phyloP scores from a whole-genome alignment of 805 yeast species.

The Candida cerambycidarum region DNA sequence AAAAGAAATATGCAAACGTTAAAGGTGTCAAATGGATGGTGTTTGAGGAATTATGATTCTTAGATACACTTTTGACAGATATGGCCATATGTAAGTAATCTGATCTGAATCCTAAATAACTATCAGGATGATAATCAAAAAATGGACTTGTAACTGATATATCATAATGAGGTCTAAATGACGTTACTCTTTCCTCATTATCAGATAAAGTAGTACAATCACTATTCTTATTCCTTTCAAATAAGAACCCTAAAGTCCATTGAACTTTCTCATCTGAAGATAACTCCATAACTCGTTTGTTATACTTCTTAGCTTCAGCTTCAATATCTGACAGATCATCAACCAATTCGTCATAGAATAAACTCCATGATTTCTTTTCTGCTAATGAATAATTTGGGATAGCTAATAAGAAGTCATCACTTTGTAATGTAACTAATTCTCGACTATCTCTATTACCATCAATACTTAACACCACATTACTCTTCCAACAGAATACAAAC shows the following conservation, averaged over 20 bases:
- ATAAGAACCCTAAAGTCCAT: constrained; percentile 77
- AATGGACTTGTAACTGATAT: constrained; percentile 64
- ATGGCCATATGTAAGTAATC: constrained; percentile 66
- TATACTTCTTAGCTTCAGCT: constrained; percentile 30
- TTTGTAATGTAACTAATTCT: constrained; percentile 53
- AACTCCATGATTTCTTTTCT: constrained; percentile 39
- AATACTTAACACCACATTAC: constrained; percentile 48
- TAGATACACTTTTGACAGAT: constrained; percentile 35
- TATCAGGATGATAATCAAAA: constrained; percentile 59
- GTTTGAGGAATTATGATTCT: constrained; percentile 31
- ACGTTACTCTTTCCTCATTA: constrained; percentile 42
- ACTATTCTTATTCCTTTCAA: constrained; percentile 57
- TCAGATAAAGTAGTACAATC: constrained; percentile 28
- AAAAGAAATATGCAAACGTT: constrained; percentile 36
- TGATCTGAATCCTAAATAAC: constrained; percentile 77
- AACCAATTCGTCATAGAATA: constrained; percentile 27
- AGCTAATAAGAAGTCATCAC: constrained; percentile 56
- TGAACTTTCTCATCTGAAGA: constrained; percentile 57
- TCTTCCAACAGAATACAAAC: constrained; percentile 63
- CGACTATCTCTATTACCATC: constrained; percentile 51
- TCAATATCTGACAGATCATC: constrained; percentile 23
- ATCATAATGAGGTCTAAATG: constrained; percentile 63
- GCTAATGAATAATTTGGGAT: constrained; percentile 49
- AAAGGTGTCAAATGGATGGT: constrained; percentile 40
- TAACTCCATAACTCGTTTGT: constrained; percentile 53